Base-by-base conservation (phyloP, 192 early-diverging fungal genomes). In the Umbelopsis sp. region DNA sequence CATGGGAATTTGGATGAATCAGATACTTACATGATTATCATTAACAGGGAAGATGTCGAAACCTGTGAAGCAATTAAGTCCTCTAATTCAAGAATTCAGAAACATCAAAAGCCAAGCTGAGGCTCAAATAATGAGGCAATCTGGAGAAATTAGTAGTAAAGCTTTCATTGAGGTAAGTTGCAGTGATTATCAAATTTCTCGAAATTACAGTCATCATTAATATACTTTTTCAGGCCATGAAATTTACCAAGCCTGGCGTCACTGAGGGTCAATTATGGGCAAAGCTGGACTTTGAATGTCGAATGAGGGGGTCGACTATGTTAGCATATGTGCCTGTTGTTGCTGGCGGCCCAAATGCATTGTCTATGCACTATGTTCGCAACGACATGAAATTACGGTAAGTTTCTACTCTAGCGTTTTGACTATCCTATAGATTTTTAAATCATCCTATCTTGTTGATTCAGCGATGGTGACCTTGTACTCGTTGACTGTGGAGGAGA, bases 281-380 rank as follows among this genome's bases (percentile, higher is more conserved):
- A 12, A 87, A 87, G 48, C 85, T 96, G 53, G 94, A 95, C 50
- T 91, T 87, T 74, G 83, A 91, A 27, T 88, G 88, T 52, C 72
- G 84, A 53, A 80, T 80, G 76, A 74, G 84, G 25, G 90, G 89
- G 4, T 88, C 86, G 1, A 84, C 81, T 41, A 84, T 87, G 44
- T 78, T 95, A 25, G 92, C 94, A 16, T 99, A 99, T 78, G 94
- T 99, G 21, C 97, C 97, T 2, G 97, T 99, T 4, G 94, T 99
- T 21, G 97, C 96, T 0, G 88, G 92, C 10, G 97, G 96, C 37
- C 81, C 83, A 49, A 97, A 97, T 73, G 95, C 95, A 9, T 74
- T 97, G 69, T 91, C 89, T 16, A 85, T 99, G 87, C 97, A 99
- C 75, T 99, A 99, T 82, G 95, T 98, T 37, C 81, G 89, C 66